Percentiles rank a stretch among this genome's conserved stretches.
Evolutionary conservation across 2,329 filamentous ascomycete genomes (phyloP).

Genomic region (Metarhizium sp.): DNA sequence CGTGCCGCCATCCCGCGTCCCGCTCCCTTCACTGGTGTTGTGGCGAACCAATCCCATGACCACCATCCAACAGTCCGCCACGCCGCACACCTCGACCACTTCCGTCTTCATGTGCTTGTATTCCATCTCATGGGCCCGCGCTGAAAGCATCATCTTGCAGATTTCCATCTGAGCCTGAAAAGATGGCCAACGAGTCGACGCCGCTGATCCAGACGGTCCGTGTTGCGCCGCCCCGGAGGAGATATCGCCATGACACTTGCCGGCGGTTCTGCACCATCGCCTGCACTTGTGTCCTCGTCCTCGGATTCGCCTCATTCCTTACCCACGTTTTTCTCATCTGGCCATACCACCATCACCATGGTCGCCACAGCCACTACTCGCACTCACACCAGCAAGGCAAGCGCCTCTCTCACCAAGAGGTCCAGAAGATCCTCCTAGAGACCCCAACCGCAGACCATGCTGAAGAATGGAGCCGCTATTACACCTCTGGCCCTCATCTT

Average conservation of each 20-base stretch:
- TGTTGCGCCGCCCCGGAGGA: conserved; percentile 39
- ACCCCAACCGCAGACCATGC: conserved; percentile 48
- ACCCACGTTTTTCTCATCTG: conserved; percentile 35
- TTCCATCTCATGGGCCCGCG: not conserved
- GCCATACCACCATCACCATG: conserved; percentile 25
- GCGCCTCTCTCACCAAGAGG: conserved; percentile 33
- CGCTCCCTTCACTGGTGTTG: not conserved
- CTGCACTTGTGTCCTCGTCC: conserved; percentile 43
- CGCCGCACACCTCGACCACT: not conserved
- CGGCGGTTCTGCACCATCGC: conserved; percentile 59
- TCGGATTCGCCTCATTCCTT: conserved; percentile 39
- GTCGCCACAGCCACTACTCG: conserved; percentile 19
- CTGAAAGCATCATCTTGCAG: conserved; percentile 6
- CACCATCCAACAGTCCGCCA: not conserved
- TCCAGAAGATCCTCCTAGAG: conserved; percentile 47
- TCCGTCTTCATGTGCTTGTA: not conserved
- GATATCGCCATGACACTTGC: conserved; percentile 50
- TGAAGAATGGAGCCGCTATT: conserved; percentile 68
- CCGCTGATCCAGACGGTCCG: conserved; percentile 58
- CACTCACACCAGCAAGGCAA: conserved; percentile 17
- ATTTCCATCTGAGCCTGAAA: conserved; percentile 13
- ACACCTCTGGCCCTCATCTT: conserved; percentile 66
- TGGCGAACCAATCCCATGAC: not conserved
- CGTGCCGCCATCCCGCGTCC: too few relatives aligned
- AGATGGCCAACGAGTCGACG: conserved; percentile 45